Evolutionary conservation across 2,329 filamentous ascomycete genomes (phyloP).

Genomic region (Colletotrichum nymphaeae): DNA sequence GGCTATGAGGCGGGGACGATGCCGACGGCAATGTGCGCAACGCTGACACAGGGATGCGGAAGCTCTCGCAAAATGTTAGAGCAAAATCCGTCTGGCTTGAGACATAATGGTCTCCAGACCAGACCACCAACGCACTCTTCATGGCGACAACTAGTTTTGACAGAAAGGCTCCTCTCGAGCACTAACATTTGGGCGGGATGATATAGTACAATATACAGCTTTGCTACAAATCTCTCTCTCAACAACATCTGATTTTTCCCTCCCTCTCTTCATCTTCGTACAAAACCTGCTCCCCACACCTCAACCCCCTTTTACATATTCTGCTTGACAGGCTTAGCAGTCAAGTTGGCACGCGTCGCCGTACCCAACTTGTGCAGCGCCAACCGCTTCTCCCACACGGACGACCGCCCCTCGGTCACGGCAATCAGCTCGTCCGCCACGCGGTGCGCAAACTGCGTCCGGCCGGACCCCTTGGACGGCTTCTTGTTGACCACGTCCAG

Average conservation of each 20-base stretch:
- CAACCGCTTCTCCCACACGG: conserved; percentile 85
- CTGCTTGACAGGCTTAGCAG: conserved; percentile 48
- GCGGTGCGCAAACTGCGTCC: conserved; percentile 78
- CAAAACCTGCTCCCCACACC: background rate
- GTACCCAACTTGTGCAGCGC: conserved; percentile 85
- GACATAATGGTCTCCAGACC: background rate
- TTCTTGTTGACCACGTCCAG: conserved; percentile 85
- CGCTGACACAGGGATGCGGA: background rate
- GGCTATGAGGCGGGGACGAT: too few relatives aligned
- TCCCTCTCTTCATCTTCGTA: background rate
- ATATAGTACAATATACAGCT: conserved; percentile 37
- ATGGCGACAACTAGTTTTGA: background rate
- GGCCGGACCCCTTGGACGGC: conserved; percentile 77
- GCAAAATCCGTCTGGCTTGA: background rate
- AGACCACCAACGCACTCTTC: too few relatives aligned
- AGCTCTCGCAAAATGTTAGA: background rate
- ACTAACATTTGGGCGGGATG: conserved; percentile 2
- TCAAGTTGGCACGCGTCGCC: conserved; percentile 79
- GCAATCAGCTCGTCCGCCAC: conserved; percentile 89
- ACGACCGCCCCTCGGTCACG: conserved; percentile 87
- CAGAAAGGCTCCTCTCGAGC: conserved; percentile 22
- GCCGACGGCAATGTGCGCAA: too few relatives aligned
- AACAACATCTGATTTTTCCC: background rate
- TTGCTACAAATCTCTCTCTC: conserved; percentile 22
- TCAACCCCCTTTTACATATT: conserved; percentile 45